These are phyloP conservation scores for Cylindrotheca fusiformis DNA, from an alignment of 108 stramenopile species.

Conservation along the genomic window DNA sequence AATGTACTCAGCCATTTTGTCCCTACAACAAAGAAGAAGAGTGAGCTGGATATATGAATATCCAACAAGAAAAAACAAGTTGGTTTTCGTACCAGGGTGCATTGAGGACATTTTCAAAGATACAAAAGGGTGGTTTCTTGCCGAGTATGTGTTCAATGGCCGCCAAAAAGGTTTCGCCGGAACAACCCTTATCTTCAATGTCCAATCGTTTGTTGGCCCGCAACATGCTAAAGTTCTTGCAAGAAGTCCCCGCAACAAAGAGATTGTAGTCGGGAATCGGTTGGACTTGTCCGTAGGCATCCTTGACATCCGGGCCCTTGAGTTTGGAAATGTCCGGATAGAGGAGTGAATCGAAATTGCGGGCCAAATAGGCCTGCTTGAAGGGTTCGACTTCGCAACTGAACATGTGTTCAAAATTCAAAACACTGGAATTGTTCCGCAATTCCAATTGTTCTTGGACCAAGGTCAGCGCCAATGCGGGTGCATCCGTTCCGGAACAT, in stretches of 20 bases:
- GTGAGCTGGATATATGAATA: too few relatives aligned
- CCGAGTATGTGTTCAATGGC: conserved; percentile 62
- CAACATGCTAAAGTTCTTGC: conserved; percentile 78
- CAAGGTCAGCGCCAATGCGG: conserved; percentile 63
- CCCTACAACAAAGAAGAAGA: too few relatives aligned
- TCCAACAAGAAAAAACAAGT: too few relatives aligned
- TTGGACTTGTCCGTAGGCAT: conserved; percentile 64
- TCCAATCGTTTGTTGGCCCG: conserved; percentile 51
- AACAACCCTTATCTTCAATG: conserved; percentile 76
- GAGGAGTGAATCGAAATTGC: conserved; percentile 60
- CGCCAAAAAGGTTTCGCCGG: conserved; percentile 78
- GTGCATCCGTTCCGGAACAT: conserved; percentile 79
- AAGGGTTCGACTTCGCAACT: conserved; percentile 80
- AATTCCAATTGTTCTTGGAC: conserved; percentile 58
- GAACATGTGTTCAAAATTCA: conserved; percentile 55
- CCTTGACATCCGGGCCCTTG: conserved; percentile 39
- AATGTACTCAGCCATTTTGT: conserved; percentile 85
- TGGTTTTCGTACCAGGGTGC: conserved; percentile 74
- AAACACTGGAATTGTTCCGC: conserved; percentile 3
- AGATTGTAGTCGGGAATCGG: conserved; percentile 50
- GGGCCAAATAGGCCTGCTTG: conserved; percentile 76
- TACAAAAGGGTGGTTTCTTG: conserved; percentile 54
- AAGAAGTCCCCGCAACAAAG: conserved; percentile 81
- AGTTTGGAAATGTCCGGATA: conserved; percentile 80
- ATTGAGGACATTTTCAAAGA: conserved; percentile 76